Percentiles rank a stretch among this genome's conserved stretches.
These are phyloP conservation scores for Linum trigynum DNA, from an alignment of 345 rosid genomes.

Conservation along the genomic window DNA sequence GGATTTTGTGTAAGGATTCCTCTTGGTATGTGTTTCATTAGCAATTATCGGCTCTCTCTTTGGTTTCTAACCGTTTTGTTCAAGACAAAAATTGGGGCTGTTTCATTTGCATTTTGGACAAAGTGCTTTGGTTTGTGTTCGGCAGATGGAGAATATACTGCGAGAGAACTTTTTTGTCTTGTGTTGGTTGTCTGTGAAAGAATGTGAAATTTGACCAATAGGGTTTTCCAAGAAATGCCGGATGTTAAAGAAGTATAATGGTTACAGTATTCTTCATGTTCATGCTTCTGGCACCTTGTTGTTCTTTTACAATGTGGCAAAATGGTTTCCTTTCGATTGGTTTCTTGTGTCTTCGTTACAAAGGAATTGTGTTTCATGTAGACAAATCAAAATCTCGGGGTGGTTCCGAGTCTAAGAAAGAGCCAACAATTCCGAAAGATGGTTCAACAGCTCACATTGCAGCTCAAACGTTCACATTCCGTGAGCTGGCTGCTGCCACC, in stretches of 20 bases:
- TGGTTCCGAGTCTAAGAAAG: conserved; percentile 12
- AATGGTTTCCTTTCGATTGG: neutral
- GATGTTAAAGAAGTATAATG: too few relatives aligned
- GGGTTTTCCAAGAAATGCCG: too few relatives aligned
- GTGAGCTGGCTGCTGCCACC: conserved; percentile 85
- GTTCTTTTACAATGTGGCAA: neutral
- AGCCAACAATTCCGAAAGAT: conserved; percentile 39
- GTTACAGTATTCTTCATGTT: too few relatives aligned
- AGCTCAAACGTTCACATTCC: conserved; percentile 85
- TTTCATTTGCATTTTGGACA: neutral
- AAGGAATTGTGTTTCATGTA: conserved; percentile 12
- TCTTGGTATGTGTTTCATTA: neutral
- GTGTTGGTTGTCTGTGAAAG: neutral
- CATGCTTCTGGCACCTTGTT: too few relatives aligned
- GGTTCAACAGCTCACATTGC: conserved; percentile 22
- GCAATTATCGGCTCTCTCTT: neutral
- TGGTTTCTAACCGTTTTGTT: neutral
- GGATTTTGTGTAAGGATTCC: neutral
- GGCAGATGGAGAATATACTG: neutral
- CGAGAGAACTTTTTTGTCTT: neutral
- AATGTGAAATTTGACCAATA: neutral
- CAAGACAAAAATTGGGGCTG: neutral
- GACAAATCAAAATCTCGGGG: conserved; percentile 72
- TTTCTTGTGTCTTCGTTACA: neutral
- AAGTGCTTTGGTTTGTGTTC: neutral